A percentile compares a stretch with the other conserved stretches of the same genome.
These are phyloP conservation scores for Mucor racemosus DNA, from an alignment of 371 early-diverging fungal genomes.

Conservation along the genomic window DNA sequence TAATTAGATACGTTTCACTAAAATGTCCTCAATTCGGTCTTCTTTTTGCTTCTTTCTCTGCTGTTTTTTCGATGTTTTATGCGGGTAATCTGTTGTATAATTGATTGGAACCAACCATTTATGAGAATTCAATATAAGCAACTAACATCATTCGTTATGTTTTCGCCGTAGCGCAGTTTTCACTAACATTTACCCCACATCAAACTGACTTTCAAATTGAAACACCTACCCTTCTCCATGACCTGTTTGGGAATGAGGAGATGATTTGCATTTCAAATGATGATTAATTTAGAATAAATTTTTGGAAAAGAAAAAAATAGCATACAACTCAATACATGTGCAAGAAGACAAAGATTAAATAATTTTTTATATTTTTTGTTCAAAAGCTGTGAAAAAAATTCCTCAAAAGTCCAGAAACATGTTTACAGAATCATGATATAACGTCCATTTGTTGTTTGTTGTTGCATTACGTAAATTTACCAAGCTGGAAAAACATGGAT, in stretches of 20 bases:
- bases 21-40: background rate
- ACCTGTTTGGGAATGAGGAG: background rate
- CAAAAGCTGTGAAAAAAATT: too few relatives aligned
- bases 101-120: slow-evolving; percentile 3
- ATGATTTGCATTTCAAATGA: slow-evolving; percentile 2
- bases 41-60: background rate
- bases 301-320: background rate
- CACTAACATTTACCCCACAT: slow-evolving; percentile 13
- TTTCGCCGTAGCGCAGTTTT: background rate
- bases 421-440: too few relatives aligned
- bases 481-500: background rate
- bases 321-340: background rate
- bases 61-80: background rate
- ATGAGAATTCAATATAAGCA: background rate
- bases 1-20: background rate
- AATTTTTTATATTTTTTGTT: too few relatives aligned
- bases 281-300: background rate
- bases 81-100: background rate
- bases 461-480: slow-evolving; percentile 1
- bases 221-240: background rate
- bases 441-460: too few relatives aligned
- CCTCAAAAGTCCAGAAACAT: too few relatives aligned
- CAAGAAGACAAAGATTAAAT: background rate
- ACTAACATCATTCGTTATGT: background rate
- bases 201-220: slow-evolving; percentile 3